Evolutionary conservation across 106 monocot genomes (phyloP).

Genomic region (Apostasia shenzhenica): DNA sequence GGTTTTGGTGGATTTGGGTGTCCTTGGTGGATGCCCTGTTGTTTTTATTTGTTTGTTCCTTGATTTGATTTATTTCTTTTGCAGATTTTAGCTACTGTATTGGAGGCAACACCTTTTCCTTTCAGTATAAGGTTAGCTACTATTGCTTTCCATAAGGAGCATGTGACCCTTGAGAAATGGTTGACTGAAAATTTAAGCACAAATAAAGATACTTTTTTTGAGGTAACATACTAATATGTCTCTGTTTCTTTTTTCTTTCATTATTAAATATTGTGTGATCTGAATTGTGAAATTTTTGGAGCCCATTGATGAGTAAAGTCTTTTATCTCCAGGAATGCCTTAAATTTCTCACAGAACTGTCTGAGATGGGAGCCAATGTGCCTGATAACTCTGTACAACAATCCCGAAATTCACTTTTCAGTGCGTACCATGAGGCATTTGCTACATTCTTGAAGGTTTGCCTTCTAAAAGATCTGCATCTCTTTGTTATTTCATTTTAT

Average conservation of each 20-base stretch:
- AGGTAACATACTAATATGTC: conserved; percentile 40
- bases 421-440: conserved; percentile 35
- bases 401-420: conserved; percentile 19
- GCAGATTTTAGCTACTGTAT: conserved; percentile 64
- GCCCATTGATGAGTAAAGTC: not conserved
- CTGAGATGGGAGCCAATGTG: conserved; percentile 22
- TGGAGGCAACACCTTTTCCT: conserved; percentile 55
- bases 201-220: conserved; percentile 63
- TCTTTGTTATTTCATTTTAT: not conserved
- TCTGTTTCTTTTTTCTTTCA: not conserved
- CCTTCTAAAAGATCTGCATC: not conserved
- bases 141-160: conserved; percentile 54
- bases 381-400: conserved; percentile 25
- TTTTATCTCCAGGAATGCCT: conserved; percentile 51
- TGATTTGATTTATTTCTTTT: conserved; percentile 11
- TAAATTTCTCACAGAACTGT: conserved; percentile 41
- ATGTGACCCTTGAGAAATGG: conserved; percentile 71
- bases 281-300: not conserved
- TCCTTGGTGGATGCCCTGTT: not conserved
- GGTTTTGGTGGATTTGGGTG: not conserved
- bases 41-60: not conserved
- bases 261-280: not conserved
- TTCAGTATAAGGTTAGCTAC: conserved; percentile 76
- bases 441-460: conserved; percentile 70
- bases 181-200: conserved; percentile 55